Base-by-base conservation (phyloP, 192 early-diverging fungal species). In the Rhizophagus sp. region DNA sequence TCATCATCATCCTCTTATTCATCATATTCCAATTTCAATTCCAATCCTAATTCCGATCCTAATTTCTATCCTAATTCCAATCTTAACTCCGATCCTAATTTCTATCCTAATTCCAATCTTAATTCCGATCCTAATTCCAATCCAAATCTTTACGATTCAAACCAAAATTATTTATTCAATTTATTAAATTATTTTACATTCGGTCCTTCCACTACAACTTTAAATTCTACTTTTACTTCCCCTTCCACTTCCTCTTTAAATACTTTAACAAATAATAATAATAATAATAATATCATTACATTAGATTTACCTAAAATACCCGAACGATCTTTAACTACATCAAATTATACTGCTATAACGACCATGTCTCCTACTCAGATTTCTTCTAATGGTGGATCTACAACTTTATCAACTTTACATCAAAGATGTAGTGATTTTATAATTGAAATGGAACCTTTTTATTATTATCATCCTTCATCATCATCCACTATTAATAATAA, bases 401-500 rank as follows among this genome's bases (percentile, higher is more conserved):
- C 44, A 12, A 73, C 47, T 4, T 50, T 73, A 47, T 52, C 52
- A 22, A 22, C 15, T 27, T 7, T 50, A 50, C 41, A 50, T 49
- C 71, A 73, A 73, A 33, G 71, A 39, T 73, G 71, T 52, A 49
- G 47, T 73, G 71, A 73, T 49, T 73, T 73, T 52, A 49, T 73
- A 50, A 73, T 73, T 13, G 71, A 73, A n/a, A 73, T 73, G 10
- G 71, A 73, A 73, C 71, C 67, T 33, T 69, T 41, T 69, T 69
- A 30, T 65, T 24, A 65, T 73, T 73, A 73, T 73, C 10, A n/a
- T 25, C 24, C 44, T 50, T 15, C 34, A 17, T n/a, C 44, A 15
- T 30, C 34, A 17, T 9, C 47, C 13, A 36, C 10, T 47, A 4
- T 10, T 25, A 33, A 17, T 47, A 12, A 11, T 49, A 25, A 11